Percentiles rank a stretch among this genome's conserved stretches.
These are phyloP conservation scores for Grosmannia clavigera DNA, from an alignment of 2,329 filamentous ascomycete species.

Conservation along the genomic window DNA sequence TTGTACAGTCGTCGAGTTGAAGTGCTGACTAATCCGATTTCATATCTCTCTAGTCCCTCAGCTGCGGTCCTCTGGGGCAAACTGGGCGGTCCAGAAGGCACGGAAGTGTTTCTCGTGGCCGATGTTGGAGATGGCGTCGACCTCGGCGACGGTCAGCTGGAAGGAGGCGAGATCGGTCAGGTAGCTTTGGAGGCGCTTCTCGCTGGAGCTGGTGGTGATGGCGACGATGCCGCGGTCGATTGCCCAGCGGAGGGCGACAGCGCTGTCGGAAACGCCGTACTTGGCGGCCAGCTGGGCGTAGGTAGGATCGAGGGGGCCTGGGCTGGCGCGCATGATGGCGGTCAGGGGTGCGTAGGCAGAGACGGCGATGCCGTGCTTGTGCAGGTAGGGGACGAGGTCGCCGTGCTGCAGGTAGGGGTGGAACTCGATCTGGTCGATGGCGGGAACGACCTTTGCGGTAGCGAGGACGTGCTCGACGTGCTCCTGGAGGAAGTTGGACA, in stretches of 20 bases:
- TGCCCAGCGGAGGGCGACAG: constrained; percentile 46
- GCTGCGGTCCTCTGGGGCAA: constrained; percentile 34
- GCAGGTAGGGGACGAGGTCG: constrained; percentile 44
- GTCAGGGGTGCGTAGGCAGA: constrained; percentile 45
- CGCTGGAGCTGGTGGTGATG: constrained; percentile 47
- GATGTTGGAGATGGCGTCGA: constrained; percentile 40
- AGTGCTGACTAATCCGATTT: neutral
- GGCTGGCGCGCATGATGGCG: constrained; percentile 32
- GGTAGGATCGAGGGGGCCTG: constrained; percentile 39
- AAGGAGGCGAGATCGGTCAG: constrained; percentile 37
- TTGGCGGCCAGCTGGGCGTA: constrained; percentile 42
- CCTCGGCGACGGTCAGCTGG: constrained; percentile 46
- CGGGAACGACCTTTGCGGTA: constrained; percentile 50
- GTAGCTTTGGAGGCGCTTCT: constrained; percentile 45
- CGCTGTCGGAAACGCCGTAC: constrained; percentile 43
- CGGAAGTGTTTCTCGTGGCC: constrained; percentile 50
- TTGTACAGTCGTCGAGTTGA: too few species aligned
- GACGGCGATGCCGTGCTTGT: constrained; percentile 42
- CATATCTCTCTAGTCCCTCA: constrained; percentile 2
- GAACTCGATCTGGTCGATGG: constrained; percentile 70
- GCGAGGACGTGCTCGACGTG: constrained; percentile 44
- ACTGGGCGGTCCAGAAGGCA: constrained; percentile 43
- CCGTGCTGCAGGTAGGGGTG: constrained; percentile 64
- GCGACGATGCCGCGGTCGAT: constrained; percentile 47
- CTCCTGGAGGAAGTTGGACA: constrained; percentile 57